These are phyloP conservation scores for Rhizodiscina lignyota DNA, from an alignment of 495 filamentous ascomycete species.

Conservation along the genomic window DNA sequence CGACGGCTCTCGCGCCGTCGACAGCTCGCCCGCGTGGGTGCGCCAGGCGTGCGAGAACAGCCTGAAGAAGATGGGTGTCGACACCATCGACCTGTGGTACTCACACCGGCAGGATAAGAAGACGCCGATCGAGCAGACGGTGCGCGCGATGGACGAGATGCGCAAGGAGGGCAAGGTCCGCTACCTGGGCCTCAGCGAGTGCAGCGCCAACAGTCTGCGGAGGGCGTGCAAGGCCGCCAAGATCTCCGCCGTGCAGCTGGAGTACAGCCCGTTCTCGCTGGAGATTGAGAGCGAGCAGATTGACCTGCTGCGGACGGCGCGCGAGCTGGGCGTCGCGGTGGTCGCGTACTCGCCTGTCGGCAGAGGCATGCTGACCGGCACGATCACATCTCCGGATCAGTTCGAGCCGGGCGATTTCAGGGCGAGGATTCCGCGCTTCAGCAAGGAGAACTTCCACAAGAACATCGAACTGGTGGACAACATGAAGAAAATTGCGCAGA, in stretches of 20 bases:
- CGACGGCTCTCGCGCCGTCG: constrained; percentile 51
- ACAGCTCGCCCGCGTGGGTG: constrained; percentile 39
- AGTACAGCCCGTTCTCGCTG: constrained; percentile 1
- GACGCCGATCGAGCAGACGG: constrained; percentile 1
- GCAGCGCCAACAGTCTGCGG: neutral
- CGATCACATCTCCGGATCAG: constrained; percentile 26
- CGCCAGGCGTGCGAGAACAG: constrained; percentile 10
- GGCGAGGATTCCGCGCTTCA: constrained; percentile 24
- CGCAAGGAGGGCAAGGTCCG: constrained; percentile 13
- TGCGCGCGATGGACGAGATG: constrained; percentile 10
- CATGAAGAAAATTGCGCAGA: constrained; percentile 26
- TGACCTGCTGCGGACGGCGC: neutral
- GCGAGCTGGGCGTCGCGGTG: constrained; percentile 1
- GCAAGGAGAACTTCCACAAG: constrained; percentile 34
- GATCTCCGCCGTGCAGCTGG: constrained; percentile 1
- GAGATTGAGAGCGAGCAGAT: constrained; percentile 1
- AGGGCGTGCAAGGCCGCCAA: neutral
- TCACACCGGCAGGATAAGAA: neutral
- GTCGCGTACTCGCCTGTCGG: constrained; percentile 40
- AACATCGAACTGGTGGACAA: constrained; percentile 31
- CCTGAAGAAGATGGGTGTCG: neutral
- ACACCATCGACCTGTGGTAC: neutral
- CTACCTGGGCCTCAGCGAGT: constrained; percentile 2
- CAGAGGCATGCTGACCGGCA: constrained; percentile 38
- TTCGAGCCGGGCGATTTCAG: constrained; percentile 28